phyloP scores from a whole-genome alignment of 305 asterid genomes.

The Solanum chacoense region DNA sequence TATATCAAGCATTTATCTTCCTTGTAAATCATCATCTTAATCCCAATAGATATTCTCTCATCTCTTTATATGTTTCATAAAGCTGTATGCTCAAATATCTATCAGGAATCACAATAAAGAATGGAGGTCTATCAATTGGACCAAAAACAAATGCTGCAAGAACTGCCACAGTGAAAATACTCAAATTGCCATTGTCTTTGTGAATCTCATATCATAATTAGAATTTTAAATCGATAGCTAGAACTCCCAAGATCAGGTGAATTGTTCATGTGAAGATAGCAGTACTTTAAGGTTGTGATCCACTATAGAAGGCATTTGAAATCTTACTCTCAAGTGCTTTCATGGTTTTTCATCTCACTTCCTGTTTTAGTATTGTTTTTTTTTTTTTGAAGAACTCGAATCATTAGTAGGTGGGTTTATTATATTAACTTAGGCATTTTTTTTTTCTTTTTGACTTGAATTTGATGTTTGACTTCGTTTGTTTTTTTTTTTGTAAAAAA shows the following conservation, averaged over 20 bases:
- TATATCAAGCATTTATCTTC: not conserved
- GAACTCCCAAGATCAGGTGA: not conserved
- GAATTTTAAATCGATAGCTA: not conserved
- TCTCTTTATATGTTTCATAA: not conserved
- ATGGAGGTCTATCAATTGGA: not conserved
- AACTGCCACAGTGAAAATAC: not conserved
- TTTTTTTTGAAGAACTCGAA: not conserved
- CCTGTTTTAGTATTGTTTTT: not conserved
- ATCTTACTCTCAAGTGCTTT: not conserved
- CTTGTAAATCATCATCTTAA: not conserved
- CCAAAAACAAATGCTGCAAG: not conserved
- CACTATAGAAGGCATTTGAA: not conserved
- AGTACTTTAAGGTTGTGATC: not conserved
- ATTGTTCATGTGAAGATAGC: not conserved
- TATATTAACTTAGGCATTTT: not conserved
- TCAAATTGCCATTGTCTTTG: not conserved
- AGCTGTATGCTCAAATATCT: not conserved
- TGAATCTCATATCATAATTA: not conserved
- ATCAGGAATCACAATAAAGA: not conserved
- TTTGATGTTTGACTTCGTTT: not conserved
- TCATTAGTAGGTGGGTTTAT: not conserved
- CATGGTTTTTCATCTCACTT: not conserved
- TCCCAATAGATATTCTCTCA: not conserved
- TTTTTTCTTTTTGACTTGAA: not conserved
- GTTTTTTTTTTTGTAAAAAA: not conserved